Conservation (phyloP, 2,329 filamentous ascomycete genomes). For the Fonsecaea erecta region DNA sequence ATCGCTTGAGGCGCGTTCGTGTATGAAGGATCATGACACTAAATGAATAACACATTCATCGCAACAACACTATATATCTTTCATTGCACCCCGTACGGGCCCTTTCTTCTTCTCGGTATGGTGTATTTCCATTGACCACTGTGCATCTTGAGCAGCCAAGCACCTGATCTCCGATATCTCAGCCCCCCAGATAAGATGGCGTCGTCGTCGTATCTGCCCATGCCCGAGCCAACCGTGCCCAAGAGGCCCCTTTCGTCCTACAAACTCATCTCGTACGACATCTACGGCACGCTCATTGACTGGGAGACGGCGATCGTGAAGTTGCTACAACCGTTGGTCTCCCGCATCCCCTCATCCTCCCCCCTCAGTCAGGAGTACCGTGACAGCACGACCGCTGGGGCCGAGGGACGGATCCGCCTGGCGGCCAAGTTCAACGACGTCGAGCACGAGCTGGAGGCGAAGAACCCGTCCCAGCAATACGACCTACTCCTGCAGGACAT, state of each 20-base stretch:
- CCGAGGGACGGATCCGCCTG: constrained; percentile 9
- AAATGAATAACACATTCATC: constrained; percentile 7
- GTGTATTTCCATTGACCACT: no score
- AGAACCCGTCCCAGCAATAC: constrained; percentile 64
- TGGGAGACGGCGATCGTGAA: constrained; percentile 71
- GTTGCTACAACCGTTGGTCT: constrained; percentile 49
- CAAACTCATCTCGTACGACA: constrained; percentile 70
- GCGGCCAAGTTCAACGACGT: constrained; percentile 44
- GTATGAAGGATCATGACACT: constrained; percentile 15
- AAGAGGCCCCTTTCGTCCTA: constrained; percentile 29
- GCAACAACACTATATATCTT: not conserved
- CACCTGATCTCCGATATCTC: not conserved
- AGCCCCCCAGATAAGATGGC: constrained; percentile 12
- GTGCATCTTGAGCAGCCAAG: not conserved
- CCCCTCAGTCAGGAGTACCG: constrained; percentile 8
- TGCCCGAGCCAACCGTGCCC: constrained; percentile 32
- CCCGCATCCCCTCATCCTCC: constrained; percentile 21
- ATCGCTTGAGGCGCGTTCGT: constrained; percentile 12
- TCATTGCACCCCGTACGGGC: not conserved
- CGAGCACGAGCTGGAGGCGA: constrained; percentile 55
- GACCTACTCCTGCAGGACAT: constrained; percentile 56
- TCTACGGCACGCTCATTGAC: constrained; percentile 79
- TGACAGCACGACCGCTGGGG: constrained; percentile 14
- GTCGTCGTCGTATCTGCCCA: constrained; percentile 15
- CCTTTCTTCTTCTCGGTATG: no score